These are phyloP conservation scores for Trichosporon sp. DNA, from an alignment of 1,284 basidiomycete genomes.

Conservation along the genomic window DNA sequence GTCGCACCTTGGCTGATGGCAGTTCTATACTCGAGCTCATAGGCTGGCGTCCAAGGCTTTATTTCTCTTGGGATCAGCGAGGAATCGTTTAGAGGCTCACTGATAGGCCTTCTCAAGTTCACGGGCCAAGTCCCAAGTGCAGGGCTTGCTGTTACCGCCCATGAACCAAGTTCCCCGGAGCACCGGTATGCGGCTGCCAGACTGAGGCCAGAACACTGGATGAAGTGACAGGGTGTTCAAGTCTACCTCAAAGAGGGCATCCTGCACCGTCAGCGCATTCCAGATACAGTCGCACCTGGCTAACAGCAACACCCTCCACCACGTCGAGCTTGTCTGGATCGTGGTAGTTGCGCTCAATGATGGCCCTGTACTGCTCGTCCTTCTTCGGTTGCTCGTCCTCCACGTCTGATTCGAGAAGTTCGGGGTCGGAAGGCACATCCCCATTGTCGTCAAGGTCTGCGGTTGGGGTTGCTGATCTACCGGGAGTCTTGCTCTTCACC, in stretches of 20 bases:
- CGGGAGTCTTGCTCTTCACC: background rate
- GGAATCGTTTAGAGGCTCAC: slow-evolving; percentile 24
- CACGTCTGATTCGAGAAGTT: background rate
- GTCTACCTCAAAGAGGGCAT: slow-evolving; percentile 50
- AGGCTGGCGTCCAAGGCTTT: slow-evolving; percentile 48
- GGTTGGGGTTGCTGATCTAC: background rate
- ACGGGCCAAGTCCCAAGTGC: slow-evolving; percentile 52
- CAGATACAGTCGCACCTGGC: slow-evolving; percentile 35
- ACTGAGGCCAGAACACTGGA: slow-evolving; percentile 56
- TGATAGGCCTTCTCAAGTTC: slow-evolving; percentile 54
- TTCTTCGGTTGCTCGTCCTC: slow-evolving; percentile 2
- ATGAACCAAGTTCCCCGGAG: slow-evolving; percentile 55
- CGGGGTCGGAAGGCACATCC: background rate
- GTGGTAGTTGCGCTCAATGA: slow-evolving; percentile 30
- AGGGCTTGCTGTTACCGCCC: slow-evolving; percentile 50
- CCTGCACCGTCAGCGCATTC: slow-evolving; percentile 27
- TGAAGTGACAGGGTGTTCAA: slow-evolving; percentile 46
- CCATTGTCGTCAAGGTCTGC: background rate
- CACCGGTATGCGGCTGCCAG: slow-evolving; percentile 52
- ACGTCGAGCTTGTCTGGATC: slow-evolving; percentile 39
- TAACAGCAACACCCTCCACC: slow-evolving; percentile 46
- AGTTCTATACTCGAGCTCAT: slow-evolving; percentile 53
- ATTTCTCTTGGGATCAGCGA: slow-evolving; percentile 34
- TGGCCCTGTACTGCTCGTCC: slow-evolving; percentile 28
- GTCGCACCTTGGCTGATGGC: slow-evolving; percentile 52